These are phyloP conservation scores for Claviceps cyperi DNA, from an alignment of 2,329 filamentous ascomycete genomes.

Conservation along the genomic window DNA sequence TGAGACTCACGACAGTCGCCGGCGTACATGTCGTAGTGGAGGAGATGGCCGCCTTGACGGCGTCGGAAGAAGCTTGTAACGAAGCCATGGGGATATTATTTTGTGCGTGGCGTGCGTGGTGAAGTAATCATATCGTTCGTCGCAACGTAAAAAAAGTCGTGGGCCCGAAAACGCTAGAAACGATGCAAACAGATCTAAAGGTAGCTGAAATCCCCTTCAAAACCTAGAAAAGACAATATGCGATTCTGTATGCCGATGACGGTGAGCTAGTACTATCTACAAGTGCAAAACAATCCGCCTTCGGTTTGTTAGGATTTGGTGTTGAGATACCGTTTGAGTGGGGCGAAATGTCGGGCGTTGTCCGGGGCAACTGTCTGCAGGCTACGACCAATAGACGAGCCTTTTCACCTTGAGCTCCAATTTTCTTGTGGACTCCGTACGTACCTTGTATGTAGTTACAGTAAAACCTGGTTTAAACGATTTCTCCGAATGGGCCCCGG, in stretches of 20 bases:
- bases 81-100: conserved; percentile 26
- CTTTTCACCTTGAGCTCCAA: neutral
- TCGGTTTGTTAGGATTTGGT: conserved; percentile 3
- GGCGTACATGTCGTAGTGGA: conserved; percentile 39
- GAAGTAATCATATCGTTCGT: conserved; percentile 21
- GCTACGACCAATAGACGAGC: neutral
- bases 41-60: conserved; percentile 39
- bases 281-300: conserved; percentile 9
- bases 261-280: conserved; percentile 2
- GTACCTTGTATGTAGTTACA: no score
- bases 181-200: conserved; percentile 2
- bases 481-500: no score
- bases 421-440: no score
- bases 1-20: conserved; percentile 30
- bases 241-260: conserved; percentile 10
- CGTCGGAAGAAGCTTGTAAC: conserved; percentile 28
- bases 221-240: conserved; percentile 11
- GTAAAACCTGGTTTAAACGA: no score
- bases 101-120: conserved; percentile 9
- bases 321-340: conserved; percentile 5
- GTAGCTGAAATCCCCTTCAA: neutral
- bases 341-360: conserved; percentile 23
- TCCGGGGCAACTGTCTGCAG: conserved; percentile 18
- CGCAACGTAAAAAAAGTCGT: conserved; percentile 8
- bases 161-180: conserved; percentile 6